A percentile compares a stretch with the other conserved stretches of the same genome.
Evolutionary conservation across 1,139 yeast genomes (phyloP).

Genomic region (Blastobotrys serpentis): DNA sequence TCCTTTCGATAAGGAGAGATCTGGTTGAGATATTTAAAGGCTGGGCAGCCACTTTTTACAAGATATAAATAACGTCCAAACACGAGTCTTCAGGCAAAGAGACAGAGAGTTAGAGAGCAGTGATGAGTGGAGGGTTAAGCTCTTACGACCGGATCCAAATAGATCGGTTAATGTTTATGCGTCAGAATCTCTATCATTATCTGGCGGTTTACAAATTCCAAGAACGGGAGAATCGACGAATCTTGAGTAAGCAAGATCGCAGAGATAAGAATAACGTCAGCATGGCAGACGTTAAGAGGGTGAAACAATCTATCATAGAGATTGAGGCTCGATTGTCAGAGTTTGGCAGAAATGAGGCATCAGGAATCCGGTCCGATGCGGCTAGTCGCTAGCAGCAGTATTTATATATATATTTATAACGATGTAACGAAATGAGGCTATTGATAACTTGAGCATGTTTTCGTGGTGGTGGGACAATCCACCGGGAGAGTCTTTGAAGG

Average conservation of each 20-base stretch:
- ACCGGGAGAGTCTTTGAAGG: neutral
- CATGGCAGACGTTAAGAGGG: neutral
- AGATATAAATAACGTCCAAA: too few relatives aligned
- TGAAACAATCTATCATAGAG: constrained; percentile 3
- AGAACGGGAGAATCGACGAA: constrained; percentile 4
- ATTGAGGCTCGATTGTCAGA: constrained; percentile 3
- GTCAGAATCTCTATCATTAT: constrained; percentile 7
- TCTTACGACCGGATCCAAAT: constrained; percentile 12
- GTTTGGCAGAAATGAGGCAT: neutral
- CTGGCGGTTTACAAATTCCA: constrained; percentile 5
- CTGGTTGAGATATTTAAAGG: too few relatives aligned
- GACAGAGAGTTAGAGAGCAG: too few relatives aligned
- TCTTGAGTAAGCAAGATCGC: constrained; percentile 2
- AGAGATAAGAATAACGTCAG: neutral
- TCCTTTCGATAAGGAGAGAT: too few relatives aligned
- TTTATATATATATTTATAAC: neutral
- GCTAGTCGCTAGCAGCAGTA: neutral
- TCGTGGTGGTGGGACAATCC: constrained; percentile 8
- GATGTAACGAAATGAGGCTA: neutral
- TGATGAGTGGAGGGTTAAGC: neutral
- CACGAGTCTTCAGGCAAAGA: too few relatives aligned
- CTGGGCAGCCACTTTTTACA: too few relatives aligned
- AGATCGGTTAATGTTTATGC: constrained; percentile 11
- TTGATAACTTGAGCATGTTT: neutral
- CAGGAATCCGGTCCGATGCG: neutral